Conservation (phyloP, 2,329 filamentous ascomycete species). For the Clarireedia monteithiana region DNA sequence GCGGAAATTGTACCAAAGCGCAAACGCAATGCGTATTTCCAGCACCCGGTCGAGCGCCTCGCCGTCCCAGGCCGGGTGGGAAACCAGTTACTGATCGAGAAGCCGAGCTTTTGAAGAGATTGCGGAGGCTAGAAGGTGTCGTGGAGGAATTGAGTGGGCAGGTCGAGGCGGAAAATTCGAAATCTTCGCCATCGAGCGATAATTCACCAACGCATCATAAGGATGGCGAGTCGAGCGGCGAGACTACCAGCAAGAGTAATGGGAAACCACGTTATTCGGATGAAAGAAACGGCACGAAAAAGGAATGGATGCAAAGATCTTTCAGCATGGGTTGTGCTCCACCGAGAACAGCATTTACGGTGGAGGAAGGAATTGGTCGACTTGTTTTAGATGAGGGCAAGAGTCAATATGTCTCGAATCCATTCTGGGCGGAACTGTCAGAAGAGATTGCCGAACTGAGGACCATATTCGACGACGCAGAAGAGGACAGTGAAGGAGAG, state of each 20-base stretch:
- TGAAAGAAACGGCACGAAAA: conserved; percentile 20
- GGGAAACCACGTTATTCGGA: conserved; percentile 23
- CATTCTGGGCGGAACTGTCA: conserved; percentile 66
- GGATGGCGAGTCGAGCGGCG: conserved; percentile 16
- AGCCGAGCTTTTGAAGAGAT: conserved; percentile 61
- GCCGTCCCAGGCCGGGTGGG: conserved; percentile 59
- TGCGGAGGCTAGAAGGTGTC: conserved; percentile 68
- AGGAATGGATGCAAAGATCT: conserved; percentile 20
- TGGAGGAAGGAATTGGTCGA: conserved; percentile 47
- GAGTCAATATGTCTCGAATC: conserved; percentile 67
- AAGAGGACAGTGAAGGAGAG: conserved; percentile 23
- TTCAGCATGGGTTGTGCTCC: conserved; percentile 22
- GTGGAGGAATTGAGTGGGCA: conserved; percentile 62
- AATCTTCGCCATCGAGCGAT: conserved; percentile 22
- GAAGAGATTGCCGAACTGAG: conserved; percentile 37
- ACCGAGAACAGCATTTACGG: conserved; percentile 22
- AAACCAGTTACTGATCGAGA: conserved; percentile 51
- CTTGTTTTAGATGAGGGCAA: conserved; percentile 62
- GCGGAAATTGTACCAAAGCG: conserved; percentile 65
- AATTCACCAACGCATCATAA: conserved; percentile 13
- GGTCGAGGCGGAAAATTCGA: conserved; percentile 33
- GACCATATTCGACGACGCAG: conserved; percentile 26
- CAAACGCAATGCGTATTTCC: conserved; percentile 68
- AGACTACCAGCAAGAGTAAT: background rate
- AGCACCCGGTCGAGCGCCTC: conserved; percentile 63